These are phyloP conservation scores for Actinidia chinensis DNA, from an alignment of 179 eudicot species.

Conservation along the genomic window DNA sequence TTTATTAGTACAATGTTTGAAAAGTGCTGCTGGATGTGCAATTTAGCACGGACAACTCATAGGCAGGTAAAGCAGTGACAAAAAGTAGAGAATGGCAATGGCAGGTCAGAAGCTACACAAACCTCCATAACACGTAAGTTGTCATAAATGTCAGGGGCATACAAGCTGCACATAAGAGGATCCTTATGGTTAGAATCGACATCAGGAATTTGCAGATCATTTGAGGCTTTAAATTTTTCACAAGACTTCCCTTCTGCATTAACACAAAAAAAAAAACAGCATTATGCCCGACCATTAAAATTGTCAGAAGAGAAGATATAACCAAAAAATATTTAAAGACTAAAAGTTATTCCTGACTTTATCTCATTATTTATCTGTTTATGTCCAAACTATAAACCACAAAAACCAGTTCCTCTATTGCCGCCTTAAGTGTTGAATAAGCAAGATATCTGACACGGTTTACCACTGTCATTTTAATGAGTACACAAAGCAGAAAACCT, in stretches of 20 bases:
- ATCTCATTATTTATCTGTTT: neutral
- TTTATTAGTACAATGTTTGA: neutral
- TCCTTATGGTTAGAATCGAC: constrained; percentile 71
- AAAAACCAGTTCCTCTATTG: constrained; percentile 5
- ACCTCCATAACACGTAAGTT: constrained; percentile 65
- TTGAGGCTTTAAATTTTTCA: constrained; percentile 34
- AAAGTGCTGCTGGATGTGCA: neutral
- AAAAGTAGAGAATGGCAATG: neutral
- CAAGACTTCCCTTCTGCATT: constrained; percentile 44
- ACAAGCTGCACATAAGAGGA: constrained; percentile 75
- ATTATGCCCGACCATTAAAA: constrained; percentile 8
- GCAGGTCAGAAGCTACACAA: constrained; percentile 25
- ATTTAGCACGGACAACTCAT: neutral
- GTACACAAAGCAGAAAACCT: neutral
- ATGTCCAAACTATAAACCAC: neutral
- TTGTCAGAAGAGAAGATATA: neutral
- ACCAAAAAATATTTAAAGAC: neutral
- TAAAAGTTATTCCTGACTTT: neutral
- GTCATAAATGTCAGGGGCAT: constrained; percentile 66
- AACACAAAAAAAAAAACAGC: constrained; percentile 22
- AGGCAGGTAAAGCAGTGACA: neutral
- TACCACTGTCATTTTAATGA: neutral
- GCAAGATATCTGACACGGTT: neutral
- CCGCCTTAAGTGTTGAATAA: neutral
- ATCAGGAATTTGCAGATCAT: constrained; percentile 41